A percentile compares a stretch with the other conserved stretches of the same genome.
phyloP scores from a whole-genome alignment of 2,329 filamentous ascomycete species.

The Exserohilum rostratum region DNA sequence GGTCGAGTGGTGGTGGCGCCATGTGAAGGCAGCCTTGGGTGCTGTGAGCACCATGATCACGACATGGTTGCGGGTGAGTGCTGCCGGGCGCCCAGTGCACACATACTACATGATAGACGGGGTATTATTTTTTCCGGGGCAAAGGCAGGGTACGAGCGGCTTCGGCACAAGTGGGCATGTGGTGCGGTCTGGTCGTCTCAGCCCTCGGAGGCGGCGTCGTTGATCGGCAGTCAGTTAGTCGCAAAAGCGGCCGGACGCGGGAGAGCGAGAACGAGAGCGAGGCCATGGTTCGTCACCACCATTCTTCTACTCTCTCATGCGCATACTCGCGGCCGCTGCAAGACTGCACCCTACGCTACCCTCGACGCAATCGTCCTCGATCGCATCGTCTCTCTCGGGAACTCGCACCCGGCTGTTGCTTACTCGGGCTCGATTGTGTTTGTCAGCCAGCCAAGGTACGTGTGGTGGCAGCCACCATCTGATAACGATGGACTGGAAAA shows the following conservation, averaged over 20 bases:
- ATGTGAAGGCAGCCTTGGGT: background rate
- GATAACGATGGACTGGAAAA: slow-evolving; percentile 27
- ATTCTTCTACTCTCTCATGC: slow-evolving; percentile 13
- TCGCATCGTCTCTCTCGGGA: slow-evolving; percentile 15
- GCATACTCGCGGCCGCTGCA: slow-evolving; percentile 6
- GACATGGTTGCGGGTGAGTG: background rate
- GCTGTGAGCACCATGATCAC: slow-evolving; percentile 1
- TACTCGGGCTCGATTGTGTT: slow-evolving; percentile 18
- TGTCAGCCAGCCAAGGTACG: slow-evolving; percentile 26
- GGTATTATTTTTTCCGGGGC: too few species aligned
- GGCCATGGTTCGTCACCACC: slow-evolving; percentile 19
- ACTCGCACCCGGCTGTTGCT: slow-evolving; percentile 21
- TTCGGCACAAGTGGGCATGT: slow-evolving; percentile 12
- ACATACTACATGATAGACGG: too few species aligned
- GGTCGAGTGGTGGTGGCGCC: background rate
- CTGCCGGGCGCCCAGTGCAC: background rate
- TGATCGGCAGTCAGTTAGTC: slow-evolving; percentile 8
- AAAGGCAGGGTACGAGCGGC: slow-evolving; percentile 12
- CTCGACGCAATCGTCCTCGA: slow-evolving; percentile 2
- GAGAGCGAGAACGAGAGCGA: background rate
- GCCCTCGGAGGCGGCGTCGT: slow-evolving; percentile 13
- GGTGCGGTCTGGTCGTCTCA: slow-evolving; percentile 13
- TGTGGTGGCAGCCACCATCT: slow-evolving; percentile 34
- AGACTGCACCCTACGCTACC: slow-evolving; percentile 3
- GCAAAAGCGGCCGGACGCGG: slow-evolving; percentile 11